Evolutionary conservation across 345 rosid species (phyloP).

Genomic region (Eutrema yunnanense): DNA sequence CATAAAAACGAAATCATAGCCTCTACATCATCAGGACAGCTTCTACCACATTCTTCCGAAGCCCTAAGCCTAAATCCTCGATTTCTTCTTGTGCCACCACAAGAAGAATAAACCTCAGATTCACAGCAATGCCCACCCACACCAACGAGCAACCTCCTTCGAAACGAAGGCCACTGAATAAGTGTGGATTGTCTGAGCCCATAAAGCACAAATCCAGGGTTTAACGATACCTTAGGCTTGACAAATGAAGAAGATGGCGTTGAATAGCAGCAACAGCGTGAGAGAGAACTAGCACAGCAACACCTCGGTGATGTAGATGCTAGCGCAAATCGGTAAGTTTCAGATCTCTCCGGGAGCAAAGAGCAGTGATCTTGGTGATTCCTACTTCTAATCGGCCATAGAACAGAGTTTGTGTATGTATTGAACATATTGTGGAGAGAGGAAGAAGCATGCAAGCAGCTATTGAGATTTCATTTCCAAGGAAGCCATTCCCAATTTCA

Average conservation of each 20-base stretch:
- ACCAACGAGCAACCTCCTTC: conserved; percentile 49
- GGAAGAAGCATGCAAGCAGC: not conserved
- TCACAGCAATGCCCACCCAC: conserved; percentile 34
- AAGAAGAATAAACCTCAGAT: conserved; percentile 36
- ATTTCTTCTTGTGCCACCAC: conserved; percentile 36
- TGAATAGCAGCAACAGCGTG: conserved; percentile 31
- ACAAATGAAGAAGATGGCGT: conserved; percentile 21
- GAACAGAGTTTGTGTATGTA: conserved; percentile 43
- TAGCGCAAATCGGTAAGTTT: conserved; percentile 21
- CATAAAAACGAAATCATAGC: conserved; percentile 71
- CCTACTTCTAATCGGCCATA: conserved; percentile 37
- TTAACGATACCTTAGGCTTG: conserved; percentile 31
- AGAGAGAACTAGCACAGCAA: conserved; percentile 35
- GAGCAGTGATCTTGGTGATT: conserved; percentile 49
- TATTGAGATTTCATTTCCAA: too few relatives aligned
- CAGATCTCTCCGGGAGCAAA: conserved; percentile 44
- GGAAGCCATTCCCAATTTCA: too few relatives aligned
- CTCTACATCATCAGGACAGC: conserved; percentile 43
- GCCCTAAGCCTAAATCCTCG: conserved; percentile 32
- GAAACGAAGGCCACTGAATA: conserved; percentile 55
- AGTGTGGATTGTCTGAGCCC: conserved; percentile 71
- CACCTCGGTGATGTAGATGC: conserved; percentile 17
- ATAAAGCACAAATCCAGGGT: conserved; percentile 40
- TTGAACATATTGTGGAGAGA: conserved; percentile 32
- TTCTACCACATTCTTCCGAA: conserved; percentile 37